A percentile compares a stretch with the other conserved stretches of the same genome.
Conservation (phyloP, 768 basidiomycete species). For the Mycena olivaceomarginata region DNA sequence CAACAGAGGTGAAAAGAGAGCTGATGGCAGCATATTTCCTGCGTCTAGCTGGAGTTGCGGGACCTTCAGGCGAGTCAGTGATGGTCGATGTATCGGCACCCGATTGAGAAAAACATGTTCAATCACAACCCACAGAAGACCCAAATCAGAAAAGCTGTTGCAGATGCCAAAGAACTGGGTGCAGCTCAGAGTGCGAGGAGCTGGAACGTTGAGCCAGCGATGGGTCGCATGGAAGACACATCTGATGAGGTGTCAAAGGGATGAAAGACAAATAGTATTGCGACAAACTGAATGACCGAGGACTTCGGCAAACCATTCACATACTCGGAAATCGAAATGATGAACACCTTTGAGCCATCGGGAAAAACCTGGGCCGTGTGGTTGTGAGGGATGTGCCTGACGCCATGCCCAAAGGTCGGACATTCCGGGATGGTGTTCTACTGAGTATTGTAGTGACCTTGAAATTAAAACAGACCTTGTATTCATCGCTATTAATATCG, state of each 20-base stretch:
- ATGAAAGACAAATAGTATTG: not conserved
- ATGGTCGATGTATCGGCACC: not conserved
- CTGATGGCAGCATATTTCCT: not conserved
- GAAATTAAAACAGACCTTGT: too few relatives aligned
- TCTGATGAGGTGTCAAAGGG: not conserved
- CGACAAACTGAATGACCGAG: not conserved
- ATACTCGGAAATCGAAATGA: not conserved
- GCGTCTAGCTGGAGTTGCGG: not conserved
- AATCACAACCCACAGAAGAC: not conserved
- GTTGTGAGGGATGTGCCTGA: too few relatives aligned
- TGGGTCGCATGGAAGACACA: conserved; percentile 4
- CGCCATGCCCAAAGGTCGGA: too few relatives aligned
- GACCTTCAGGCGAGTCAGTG: not conserved
- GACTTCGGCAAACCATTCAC: not conserved
- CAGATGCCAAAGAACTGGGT: not conserved
- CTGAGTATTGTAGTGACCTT: too few relatives aligned
- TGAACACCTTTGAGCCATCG: not conserved
- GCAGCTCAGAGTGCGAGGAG: conserved; percentile 1
- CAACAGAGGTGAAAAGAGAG: not conserved
- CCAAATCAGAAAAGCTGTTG: not conserved
- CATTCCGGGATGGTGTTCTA: too few relatives aligned
- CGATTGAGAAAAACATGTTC: conserved; percentile 5
- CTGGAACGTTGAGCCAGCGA: conserved; percentile 26
- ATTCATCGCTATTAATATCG: too few relatives aligned
- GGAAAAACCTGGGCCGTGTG: not conserved